A percentile compares a stretch with the other conserved stretches of the same genome.
phyloP scores from a whole-genome alignment of 495 filamentous ascomycete species.

The Penicillium pulvis region DNA sequence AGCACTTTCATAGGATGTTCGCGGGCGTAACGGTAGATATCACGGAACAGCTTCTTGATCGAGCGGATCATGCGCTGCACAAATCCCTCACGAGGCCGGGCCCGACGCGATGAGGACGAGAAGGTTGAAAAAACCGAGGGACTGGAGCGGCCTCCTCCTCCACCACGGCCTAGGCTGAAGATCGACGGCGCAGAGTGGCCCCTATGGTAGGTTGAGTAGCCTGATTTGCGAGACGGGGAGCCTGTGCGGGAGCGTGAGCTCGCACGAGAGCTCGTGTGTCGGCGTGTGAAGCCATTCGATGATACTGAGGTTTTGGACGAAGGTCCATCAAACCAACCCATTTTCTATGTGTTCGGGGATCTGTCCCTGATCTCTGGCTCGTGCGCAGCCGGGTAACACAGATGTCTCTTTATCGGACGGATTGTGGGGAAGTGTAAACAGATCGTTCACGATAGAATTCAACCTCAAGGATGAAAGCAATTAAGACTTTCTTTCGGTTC shows the following conservation, averaged over 20 bases:
- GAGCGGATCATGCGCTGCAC: slow-evolving; percentile 66
- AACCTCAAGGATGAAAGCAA: not conserved
- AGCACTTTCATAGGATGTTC: slow-evolving; percentile 81
- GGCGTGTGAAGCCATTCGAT: slow-evolving; percentile 30
- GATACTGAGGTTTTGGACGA: slow-evolving; percentile 29
- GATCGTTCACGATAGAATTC: not conserved
- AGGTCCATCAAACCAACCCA: slow-evolving; percentile 54
- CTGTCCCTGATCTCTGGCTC: slow-evolving; percentile 17
- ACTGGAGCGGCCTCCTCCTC: slow-evolving; percentile 42
- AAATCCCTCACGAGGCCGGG: slow-evolving; percentile 73
- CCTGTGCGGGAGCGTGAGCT: slow-evolving; percentile 29
- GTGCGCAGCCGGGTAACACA: not conserved
- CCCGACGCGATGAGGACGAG: slow-evolving; percentile 62
- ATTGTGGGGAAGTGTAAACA: slow-evolving; percentile 2
- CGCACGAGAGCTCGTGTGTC: slow-evolving; percentile 16
- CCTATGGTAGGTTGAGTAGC: slow-evolving; percentile 40
- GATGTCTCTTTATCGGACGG: not conserved
- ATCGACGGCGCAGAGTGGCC: slow-evolving; percentile 52
- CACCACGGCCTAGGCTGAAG: slow-evolving; percentile 48
- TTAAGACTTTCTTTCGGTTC: not conserved
- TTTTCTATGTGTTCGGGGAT: slow-evolving; percentile 17
- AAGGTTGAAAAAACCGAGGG: slow-evolving; percentile 55
- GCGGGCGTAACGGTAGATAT: slow-evolving; percentile 74
- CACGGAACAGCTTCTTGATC: slow-evolving; percentile 71
- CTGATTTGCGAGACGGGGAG: slow-evolving; percentile 39